A percentile compares a stretch with the other conserved stretches of the same genome.
phyloP scores from a whole-genome alignment of 768 basidiomycete species.

The Gautieria morchelliformis region DNA sequence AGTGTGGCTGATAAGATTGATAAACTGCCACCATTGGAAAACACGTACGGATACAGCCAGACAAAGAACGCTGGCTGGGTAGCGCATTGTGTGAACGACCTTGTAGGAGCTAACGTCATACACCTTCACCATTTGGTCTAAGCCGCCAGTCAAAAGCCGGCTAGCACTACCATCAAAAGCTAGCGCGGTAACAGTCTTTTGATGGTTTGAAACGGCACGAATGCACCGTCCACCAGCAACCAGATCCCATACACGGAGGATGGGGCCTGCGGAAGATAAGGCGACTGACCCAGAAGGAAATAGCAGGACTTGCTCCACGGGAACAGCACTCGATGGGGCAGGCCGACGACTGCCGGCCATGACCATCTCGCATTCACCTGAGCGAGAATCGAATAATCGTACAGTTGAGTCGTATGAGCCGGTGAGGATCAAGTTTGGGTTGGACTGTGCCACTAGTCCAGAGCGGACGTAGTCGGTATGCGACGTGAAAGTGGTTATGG shows the following conservation, averaged over 20 bases:
- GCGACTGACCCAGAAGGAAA: slow-evolving; percentile 85
- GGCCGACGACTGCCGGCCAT: slow-evolving; percentile 39
- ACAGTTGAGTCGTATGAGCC: slow-evolving; percentile 94
- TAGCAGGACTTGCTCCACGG: slow-evolving; percentile 89
- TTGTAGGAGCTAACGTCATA: slow-evolving; percentile 92
- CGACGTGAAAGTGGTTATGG: slow-evolving; percentile 66
- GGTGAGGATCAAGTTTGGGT: slow-evolving; percentile 78
- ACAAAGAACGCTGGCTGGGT: slow-evolving; percentile 85
- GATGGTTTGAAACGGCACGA: slow-evolving; percentile 91
- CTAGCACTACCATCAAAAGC: slow-evolving; percentile 69
- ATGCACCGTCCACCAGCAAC: slow-evolving; percentile 85
- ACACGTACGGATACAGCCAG: slow-evolving; percentile 79
- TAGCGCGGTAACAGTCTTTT: slow-evolving; percentile 91
- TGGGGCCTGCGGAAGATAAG: slow-evolving; percentile 82
- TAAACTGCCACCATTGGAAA: neutral
- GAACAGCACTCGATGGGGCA: slow-evolving; percentile 33
- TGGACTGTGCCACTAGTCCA: slow-evolving; percentile 74
- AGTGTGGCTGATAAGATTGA: slow-evolving; percentile 4
- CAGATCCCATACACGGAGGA: slow-evolving; percentile 91
- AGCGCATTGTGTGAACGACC: slow-evolving; percentile 97
- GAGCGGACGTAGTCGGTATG: slow-evolving; percentile 97
- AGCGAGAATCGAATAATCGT: slow-evolving; percentile 77
- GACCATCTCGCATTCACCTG: slow-evolving; percentile 74
- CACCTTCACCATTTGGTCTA: slow-evolving; percentile 98
- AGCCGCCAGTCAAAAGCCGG: slow-evolving; percentile 77